Evolutionary conservation across 164 flowering plant species (phyloP), one percentile per base, ranked within the genome.

Genomic region (Berberis thunbergii): DNA sequence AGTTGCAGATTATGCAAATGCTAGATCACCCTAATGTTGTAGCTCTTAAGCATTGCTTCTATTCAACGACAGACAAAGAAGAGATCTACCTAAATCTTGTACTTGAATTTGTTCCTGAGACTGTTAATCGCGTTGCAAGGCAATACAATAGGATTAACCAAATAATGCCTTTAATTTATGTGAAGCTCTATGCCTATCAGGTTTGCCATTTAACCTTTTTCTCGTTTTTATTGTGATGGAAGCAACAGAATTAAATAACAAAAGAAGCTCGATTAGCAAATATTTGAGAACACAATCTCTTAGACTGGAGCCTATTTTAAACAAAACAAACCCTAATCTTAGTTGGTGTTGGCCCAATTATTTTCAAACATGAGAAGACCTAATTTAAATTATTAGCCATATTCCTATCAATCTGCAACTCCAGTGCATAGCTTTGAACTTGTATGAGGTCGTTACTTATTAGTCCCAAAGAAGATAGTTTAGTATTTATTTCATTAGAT

Each of bases 1-100:
- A 91, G 67, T 73, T 91, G 64, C 98, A 91, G 82, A 89, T 91
- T 65, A 89, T 91, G 98, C 96, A 91, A 64, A 87, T 91, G 95
- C 64, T 91, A 83, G 98, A 89, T 75, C 96, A 91, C 73, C 98
- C 98, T 57, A 91, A 91, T 66, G 74, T 89, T 68, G 98, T 91
- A 61, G 81, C 89, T 54, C 89, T 91, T 43, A 89, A 83, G 79
- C 96, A 91, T 76, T 81, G 85, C 64, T 91, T 91, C 80, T 88
- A 82, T 67, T 87, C 98, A 54, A 84, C 86, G 45, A 88, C 92
- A 7, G 98, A 91, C 72, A 91, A 83, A 72, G 98, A 91, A 77
- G 98, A 91, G 74, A 68, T 89, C 3, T 91, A 89, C 76, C 77
- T 91, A 45, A 91, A 91, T 78, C 90, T 91, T 68, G 98, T 91